These are phyloP conservation scores for Karstenula rhodostoma DNA, from an alignment of 2,329 filamentous ascomycete genomes.

Conservation along the genomic window DNA sequence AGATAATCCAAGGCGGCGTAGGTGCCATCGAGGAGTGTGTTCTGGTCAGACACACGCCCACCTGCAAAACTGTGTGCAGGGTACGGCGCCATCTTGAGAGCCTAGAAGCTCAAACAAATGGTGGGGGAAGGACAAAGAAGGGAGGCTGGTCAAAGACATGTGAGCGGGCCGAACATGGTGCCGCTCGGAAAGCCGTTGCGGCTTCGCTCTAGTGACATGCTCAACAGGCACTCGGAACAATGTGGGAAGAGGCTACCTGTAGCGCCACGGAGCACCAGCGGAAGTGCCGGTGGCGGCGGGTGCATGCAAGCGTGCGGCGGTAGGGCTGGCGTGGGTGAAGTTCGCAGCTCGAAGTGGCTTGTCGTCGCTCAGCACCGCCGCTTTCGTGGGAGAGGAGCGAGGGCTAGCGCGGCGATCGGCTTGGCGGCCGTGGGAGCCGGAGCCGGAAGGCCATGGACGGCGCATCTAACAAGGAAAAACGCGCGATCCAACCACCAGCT, in stretches of 20 bases:
- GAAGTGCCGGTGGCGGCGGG: neutral
- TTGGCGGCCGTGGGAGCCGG: neutral
- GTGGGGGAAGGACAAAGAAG: constrained; percentile 6
- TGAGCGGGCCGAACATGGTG: constrained; percentile 1
- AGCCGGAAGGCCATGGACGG: neutral
- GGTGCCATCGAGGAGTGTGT: constrained; percentile 46
- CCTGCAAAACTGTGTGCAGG: constrained; percentile 21
- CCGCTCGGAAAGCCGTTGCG: constrained; percentile 25
- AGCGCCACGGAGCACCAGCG: constrained; percentile 24
- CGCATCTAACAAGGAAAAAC: constrained; percentile 2
- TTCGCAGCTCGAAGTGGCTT: no score
- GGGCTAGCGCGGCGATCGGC: neutral
- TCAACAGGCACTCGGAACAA: constrained; percentile 16
- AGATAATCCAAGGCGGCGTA: constrained; percentile 43
- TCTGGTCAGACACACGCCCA: constrained; percentile 21
- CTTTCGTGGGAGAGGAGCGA: neutral
- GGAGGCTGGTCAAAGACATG: constrained; percentile 7
- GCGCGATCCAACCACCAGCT: constrained; percentile 16
- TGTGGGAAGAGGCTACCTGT: constrained; percentile 9
- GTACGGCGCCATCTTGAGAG: constrained; percentile 35
- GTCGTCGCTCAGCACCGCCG: neutral
- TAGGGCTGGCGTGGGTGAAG: constrained; percentile 9
- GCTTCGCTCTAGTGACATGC: constrained; percentile 3
- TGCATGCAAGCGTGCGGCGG: neutral
- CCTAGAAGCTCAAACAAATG: constrained; percentile 4